Evolutionary conservation across 768 basidiomycete genomes (phyloP), one percentile per base, ranked within the genome.

Genomic region (Plicaturopsis crispa): DNA sequence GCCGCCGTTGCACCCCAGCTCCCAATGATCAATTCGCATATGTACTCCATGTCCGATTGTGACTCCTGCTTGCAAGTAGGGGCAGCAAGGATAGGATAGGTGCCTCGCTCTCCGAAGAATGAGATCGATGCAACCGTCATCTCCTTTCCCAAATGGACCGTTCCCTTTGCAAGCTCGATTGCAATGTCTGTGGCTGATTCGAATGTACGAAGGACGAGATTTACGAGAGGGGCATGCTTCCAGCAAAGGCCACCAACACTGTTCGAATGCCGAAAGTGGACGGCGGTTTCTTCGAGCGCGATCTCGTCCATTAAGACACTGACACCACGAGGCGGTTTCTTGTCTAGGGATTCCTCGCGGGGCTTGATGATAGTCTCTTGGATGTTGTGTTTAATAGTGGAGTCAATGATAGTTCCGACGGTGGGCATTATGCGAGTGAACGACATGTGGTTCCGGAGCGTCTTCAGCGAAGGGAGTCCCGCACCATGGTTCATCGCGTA

Each of bases 241-340:
- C 41, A 42, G 22, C 48, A 50, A 2, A 50, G 33, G 3, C 49
- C 41, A 2, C 40, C 28, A 6, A 45, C 33, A 12, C 37, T 36
- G 20, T 49, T 42, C 7, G 5, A 31, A 2, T 46, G 23, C 11
- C 22, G 33, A 22, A 46, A 43, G 23, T 48, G 34, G 2, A 20
- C 4, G 0, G 42, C 44, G 4, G 20, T 32, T 13, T 50, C 45
- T 20, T 50, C 45, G 0, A 48, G 14, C 0, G 42, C 39, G 5
- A 43, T 41, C 14, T 51, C 35, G 14, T 51, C 49, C 2, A 44
- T 44, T 8, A 40, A 24, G 3, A 49, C 21, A 20, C 32, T 45
- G 21, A 47, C 19, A 6, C 48, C 40, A 1, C 32, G 22, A 24
- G 36, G 40, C n/a, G 33, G n/a, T n/a, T n/a, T n/a, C n/a, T n/a